Conservation (phyloP, 2,329 filamentous ascomycete species). For the Neofusicoccum parvum region DNA sequence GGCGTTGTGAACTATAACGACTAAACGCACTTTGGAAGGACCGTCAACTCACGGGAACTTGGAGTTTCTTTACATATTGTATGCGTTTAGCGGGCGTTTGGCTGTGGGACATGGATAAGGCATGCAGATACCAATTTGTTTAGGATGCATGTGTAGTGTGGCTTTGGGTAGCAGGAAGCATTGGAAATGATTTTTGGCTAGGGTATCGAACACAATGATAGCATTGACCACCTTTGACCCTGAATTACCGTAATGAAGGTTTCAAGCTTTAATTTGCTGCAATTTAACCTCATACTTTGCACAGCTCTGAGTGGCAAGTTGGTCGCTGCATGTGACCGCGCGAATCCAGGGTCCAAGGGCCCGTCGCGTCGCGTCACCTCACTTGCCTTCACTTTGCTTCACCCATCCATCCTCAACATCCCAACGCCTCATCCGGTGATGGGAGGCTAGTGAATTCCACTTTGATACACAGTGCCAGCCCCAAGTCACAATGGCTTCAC, state of each 20-base stretch:
- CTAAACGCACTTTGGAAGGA: slow-evolving; percentile 19
- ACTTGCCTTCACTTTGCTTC: neutral
- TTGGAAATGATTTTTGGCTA: neutral
- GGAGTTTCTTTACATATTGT: neutral
- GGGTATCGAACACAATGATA: neutral
- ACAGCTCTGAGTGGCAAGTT: neutral
- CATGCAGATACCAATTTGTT: slow-evolving; percentile 12
- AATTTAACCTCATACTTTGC: neutral
- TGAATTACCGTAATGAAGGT: neutral
- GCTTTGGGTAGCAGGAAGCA: neutral
- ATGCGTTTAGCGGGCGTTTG: slow-evolving; percentile 16
- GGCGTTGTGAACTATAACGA: slow-evolving; percentile 62
- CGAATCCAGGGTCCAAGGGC: slow-evolving; percentile 6
- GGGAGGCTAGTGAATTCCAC: too few species aligned
- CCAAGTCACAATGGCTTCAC: neutral
- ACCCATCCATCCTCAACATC: too few species aligned
- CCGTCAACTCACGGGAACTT: neutral
- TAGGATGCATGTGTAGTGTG: neutral
- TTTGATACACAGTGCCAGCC: too few species aligned
- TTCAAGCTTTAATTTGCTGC: neutral
- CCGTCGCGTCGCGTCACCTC: neutral
- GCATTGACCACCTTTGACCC: neutral
- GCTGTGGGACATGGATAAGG: neutral
- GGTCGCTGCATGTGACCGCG: neutral
- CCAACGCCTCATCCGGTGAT: neutral